Conservation (phyloP, 1,284 basidiomycete species). For the Malassezia equina region DNA sequence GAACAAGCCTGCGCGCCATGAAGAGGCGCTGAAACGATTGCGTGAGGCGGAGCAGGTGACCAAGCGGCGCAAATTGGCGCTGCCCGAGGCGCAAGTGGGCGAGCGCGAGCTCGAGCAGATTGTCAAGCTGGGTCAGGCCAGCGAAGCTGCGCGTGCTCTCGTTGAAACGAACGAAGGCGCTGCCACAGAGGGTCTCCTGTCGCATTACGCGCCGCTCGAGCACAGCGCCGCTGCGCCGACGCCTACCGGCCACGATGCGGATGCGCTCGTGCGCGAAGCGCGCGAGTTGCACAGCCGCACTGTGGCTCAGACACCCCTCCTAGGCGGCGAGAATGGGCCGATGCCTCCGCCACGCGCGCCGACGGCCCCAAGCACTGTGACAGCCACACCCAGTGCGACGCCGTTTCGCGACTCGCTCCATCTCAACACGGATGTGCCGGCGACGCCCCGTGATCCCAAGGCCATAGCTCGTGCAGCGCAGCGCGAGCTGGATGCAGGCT, state of each 20-base stretch:
- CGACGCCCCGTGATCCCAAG: slow-evolving; percentile 29
- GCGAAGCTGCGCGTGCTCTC: slow-evolving; percentile 74
- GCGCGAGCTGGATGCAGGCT: slow-evolving; percentile 63
- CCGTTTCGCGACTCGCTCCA: slow-evolving; percentile 81
- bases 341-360: slow-evolving; percentile 65
- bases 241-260: slow-evolving; percentile 16
- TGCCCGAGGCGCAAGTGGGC: slow-evolving; percentile 88
- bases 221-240: slow-evolving; percentile 57
- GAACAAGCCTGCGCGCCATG: slow-evolving; percentile 58
- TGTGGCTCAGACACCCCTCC: slow-evolving; percentile 78
- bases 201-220: slow-evolving; percentile 82
- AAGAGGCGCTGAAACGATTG: slow-evolving; percentile 91
- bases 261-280: slow-evolving; percentile 70
- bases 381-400: slow-evolving; percentile 57
- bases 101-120: slow-evolving; percentile 93
- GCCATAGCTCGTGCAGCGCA: slow-evolving; percentile 22
- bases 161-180: slow-evolving; percentile 53
- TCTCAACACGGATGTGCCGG: slow-evolving; percentile 57
- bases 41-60: slow-evolving; percentile 94
- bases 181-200: slow-evolving; percentile 73
- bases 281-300: slow-evolving; percentile 88
- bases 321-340: slow-evolving; percentile 93
- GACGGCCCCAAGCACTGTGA: background rate
- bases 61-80: slow-evolving; percentile 69
- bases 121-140: slow-evolving; percentile 90